Evolutionary conservation across 31 red algal species (phyloP).

Genomic region (Endocladia muricata): DNA sequence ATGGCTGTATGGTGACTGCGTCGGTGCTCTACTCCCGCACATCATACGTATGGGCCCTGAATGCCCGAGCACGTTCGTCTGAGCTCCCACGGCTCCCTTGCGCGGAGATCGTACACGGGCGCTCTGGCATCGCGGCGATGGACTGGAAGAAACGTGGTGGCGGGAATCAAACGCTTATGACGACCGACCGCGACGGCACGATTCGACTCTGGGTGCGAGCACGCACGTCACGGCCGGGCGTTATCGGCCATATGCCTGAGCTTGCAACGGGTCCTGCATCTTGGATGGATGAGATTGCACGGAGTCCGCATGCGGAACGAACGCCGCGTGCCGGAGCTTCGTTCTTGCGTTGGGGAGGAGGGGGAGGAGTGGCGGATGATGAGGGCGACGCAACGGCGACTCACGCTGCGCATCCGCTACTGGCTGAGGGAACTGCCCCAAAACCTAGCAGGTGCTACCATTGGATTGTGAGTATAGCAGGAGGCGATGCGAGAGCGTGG

Average conservation of each 20-base stretch:
- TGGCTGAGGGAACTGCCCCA: slow-evolving; percentile 58
- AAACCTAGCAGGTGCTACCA: slow-evolving; percentile 57
- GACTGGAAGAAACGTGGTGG: slow-evolving; percentile 89
- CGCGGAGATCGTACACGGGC: slow-evolving; percentile 72
- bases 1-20: slow-evolving; percentile 30
- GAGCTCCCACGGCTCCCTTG: not conserved
- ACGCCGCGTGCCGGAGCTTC: slow-evolving; percentile 49
- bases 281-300: slow-evolving; percentile 81
- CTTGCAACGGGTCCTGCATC: slow-evolving; percentile 28
- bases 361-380: slow-evolving; percentile 76
- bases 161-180: slow-evolving; percentile 87
- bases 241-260: not conserved
- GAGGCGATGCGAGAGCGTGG: slow-evolving; percentile 56
- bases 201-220: slow-evolving; percentile 68
- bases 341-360: slow-evolving; percentile 79
- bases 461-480: slow-evolving; percentile 69
- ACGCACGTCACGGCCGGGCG: not conserved
- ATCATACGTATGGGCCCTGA: slow-evolving; percentile 37
- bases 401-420: slow-evolving; percentile 34
- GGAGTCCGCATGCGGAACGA: slow-evolving; percentile 76
- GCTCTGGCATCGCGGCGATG: slow-evolving; percentile 61
- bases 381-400: slow-evolving; percentile 78
- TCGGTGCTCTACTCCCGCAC: slow-evolving; percentile 28
- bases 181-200: slow-evolving; percentile 77
- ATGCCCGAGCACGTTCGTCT: not conserved